Evolutionary conservation across 371 early-diverging fungal species (phyloP), one percentile per base, ranked within the genome.

Genomic region (Syncephalastrum monosporum): DNA sequence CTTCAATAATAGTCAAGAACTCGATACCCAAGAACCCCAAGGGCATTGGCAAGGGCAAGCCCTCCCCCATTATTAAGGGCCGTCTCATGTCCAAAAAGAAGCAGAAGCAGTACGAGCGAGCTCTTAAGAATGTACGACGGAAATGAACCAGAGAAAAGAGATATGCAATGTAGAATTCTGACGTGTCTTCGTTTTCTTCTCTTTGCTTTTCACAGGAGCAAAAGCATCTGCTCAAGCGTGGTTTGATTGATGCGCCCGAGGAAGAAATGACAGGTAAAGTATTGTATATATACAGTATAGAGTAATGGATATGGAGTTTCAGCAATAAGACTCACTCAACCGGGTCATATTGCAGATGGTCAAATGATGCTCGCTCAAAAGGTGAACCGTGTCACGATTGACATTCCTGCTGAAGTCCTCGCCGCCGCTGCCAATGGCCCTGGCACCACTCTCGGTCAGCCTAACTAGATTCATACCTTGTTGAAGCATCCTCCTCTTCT

Each of bases 361-460:
- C 38, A 33, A 10, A 2, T 33, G 38, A 33, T 33, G 38, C 38
- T 33, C 38, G 38, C 38, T 10, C 38, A 33, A 10, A 33, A 33
- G 38, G 38, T 33, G 38, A 33, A 33, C 38, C 38, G 38, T 33
- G 38, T 33, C 38, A 33, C 38, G 12, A 48, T 63, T 17, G 65
- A 68, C 10, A 57, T 75, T 60, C 55, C 75, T 46, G 64, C 65
- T 21, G 75, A 79, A 46, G 41, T 74, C 17, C 68, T 79, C 44
- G 68, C 64, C 49, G 76, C 74, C 44, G 69, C 79, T 50, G 79
- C 79, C 43, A 52, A 68, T 60, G 79, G 79, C 25, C 68, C 67
- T 41, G 79, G 79, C 16, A 79, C 79, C 13, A 74, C 71, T 7
- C 65, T 79, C 4, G 79, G 79, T 50, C 67, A 55, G 15, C 72